A percentile compares a stretch with the other conserved stretches of the same genome.
Evolutionary conservation across 2,329 filamentous ascomycete genomes (phyloP).

Genomic region (Fusarium incarnatum): DNA sequence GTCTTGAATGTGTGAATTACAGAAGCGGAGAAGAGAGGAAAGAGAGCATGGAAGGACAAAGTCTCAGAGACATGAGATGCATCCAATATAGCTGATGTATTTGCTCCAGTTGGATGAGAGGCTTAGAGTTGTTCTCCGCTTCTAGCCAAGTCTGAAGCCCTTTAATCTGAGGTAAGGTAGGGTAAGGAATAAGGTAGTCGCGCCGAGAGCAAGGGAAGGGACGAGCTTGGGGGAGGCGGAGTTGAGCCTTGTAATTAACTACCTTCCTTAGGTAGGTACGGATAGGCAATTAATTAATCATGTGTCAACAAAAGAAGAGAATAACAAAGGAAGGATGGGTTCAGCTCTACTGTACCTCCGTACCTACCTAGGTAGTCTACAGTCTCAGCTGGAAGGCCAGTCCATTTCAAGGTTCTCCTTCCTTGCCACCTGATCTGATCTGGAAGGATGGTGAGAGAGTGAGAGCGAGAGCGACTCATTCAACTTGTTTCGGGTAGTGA

Average conservation of each 20-base stretch:
- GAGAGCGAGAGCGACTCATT: neutral
- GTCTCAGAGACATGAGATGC: conserved; percentile 11
- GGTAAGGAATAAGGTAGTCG: conserved; percentile 8
- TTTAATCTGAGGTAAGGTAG: conserved; percentile 25
- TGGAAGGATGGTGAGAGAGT: neutral
- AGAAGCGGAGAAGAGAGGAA: neutral
- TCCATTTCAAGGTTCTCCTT: neutral
- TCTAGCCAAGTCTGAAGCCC: conserved; percentile 17
- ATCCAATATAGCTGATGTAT: conserved; percentile 11
- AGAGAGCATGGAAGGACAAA: neutral
- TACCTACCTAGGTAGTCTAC: neutral
- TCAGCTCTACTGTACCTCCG: neutral
- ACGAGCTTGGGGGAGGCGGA: conserved; percentile 18
- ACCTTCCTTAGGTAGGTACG: neutral
- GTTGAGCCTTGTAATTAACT: conserved; percentile 2
- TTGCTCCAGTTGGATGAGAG: conserved; percentile 17
- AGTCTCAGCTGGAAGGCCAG: neutral
- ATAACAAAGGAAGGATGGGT: conserved; percentile 4
- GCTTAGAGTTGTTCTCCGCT: conserved; percentile 38
- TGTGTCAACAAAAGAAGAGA: neutral
- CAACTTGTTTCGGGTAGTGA: neutral
- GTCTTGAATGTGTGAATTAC: neutral
- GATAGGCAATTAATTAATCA: neutral
- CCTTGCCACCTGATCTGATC: conserved; percentile 29
- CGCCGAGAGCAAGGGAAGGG: neutral